Evolutionary conservation across 192 early-diverging fungal species (phyloP), one percentile per base, ranked within the genome.

Genomic region (Podochytrium sp.): DNA sequence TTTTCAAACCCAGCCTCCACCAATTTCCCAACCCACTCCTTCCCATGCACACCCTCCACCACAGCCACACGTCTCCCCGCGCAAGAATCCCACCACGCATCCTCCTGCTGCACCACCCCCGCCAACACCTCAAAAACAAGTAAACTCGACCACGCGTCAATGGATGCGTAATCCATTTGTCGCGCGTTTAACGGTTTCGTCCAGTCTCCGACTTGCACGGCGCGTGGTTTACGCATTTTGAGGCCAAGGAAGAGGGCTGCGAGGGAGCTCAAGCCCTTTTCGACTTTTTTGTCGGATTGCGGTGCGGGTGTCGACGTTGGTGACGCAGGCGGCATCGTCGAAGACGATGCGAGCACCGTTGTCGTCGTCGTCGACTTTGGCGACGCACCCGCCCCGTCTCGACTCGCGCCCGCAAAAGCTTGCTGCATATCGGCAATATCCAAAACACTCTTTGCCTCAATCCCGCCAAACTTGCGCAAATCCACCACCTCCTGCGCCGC

Each of bases 121-220:
- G 7, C 33, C n/a, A 69, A 35, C 20, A 69, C 66, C 51, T 40
- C 25, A 51, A 37, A 69, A 16, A 51, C 35, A 30, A 69, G 37
- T 23, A 69, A 39, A 69, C 66, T 69, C 12, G 35, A 35, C 66
- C 66, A 69, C 16, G 66, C 66, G 34, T 69, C 66, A 20, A 51
- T 69, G 1, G 66, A 47, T 7, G 66, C 66, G 35, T 69, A 69
- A 20, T n/a, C 37, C 66, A 55, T 69, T 35, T 69, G 66, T 14
- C 10, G 35, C n/a, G 1, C 37, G 20, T n/a, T 55, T 25, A 69
- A 39, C 2, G 47, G 29, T 35, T 33, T 30, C 51, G n/a, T 69
- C 66, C 66, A 69, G 35, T 69, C 35, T 2, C 66, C 66, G 16
- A 69, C 47, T 33, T 69, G 66, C 6, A 69, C 32, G 2, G 20